phyloP scores from a whole-genome alignment of 2,329 filamentous ascomycete genomes.

The Cordyceps tenuipes region DNA sequence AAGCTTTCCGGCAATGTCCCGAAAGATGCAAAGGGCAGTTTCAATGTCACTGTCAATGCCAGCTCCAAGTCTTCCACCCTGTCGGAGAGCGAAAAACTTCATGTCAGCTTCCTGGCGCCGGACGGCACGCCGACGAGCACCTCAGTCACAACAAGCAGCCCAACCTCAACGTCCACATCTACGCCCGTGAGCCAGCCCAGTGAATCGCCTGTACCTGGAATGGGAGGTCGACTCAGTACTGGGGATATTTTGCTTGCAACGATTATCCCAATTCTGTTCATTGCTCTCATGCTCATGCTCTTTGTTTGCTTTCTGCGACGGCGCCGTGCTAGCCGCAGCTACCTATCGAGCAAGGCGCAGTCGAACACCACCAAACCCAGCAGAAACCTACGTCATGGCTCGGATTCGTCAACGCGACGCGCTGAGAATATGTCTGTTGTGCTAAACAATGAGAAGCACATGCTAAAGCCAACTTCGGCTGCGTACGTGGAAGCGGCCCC shows the following conservation, averaged over 20 bases:
- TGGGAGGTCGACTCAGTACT: slow-evolving; percentile 21
- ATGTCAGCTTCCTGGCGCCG: slow-evolving; percentile 25
- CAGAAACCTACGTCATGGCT: slow-evolving; percentile 22
- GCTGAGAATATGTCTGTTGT: slow-evolving; percentile 14
- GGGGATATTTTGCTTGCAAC: slow-evolving; percentile 34
- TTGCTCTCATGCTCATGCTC: slow-evolving; percentile 26
- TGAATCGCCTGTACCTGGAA: slow-evolving; percentile 14
- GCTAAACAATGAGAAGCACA: slow-evolving; percentile 13
- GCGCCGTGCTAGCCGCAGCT: slow-evolving; percentile 21
- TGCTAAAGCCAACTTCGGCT: slow-evolving; percentile 16
- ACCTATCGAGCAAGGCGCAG: slow-evolving; percentile 23
- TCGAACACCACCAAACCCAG: slow-evolving; percentile 27
- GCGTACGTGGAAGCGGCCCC: slow-evolving; percentile 20
- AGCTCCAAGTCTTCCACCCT: slow-evolving; percentile 25
- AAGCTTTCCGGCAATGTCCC: slow-evolving; percentile 35
- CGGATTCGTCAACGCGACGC: slow-evolving; percentile 18
- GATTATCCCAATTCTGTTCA: slow-evolving; percentile 33
- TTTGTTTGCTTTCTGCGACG: slow-evolving; percentile 27
- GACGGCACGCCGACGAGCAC: slow-evolving; percentile 20
- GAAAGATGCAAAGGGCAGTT: slow-evolving; percentile 22
- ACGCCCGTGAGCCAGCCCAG: slow-evolving; percentile 18
- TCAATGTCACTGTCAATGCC: slow-evolving; percentile 25
- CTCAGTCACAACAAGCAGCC: slow-evolving; percentile 15
- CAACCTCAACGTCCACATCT: slow-evolving; percentile 20
- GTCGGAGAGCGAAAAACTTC: slow-evolving; percentile 30